These are phyloP conservation scores for Leccinum pallidistipes DNA, from an alignment of 1,284 basidiomycete genomes.

Conservation along the genomic window DNA sequence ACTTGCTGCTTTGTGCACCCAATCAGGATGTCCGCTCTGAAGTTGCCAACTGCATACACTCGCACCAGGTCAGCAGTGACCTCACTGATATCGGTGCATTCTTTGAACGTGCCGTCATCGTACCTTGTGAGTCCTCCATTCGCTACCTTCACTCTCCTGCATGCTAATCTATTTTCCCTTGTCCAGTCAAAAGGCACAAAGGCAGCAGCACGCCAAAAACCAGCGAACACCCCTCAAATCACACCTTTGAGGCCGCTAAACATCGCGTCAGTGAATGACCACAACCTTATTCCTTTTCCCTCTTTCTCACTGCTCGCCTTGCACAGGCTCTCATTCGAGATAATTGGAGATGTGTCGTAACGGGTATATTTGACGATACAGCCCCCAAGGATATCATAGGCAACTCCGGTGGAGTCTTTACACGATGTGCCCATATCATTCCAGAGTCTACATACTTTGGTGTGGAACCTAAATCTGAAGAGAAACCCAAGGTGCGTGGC, in stretches of 20 bases:
- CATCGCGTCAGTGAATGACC: not conserved
- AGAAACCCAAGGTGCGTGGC: not conserved
- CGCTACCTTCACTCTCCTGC: no score
- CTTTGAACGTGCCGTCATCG: constrained; percentile 5
- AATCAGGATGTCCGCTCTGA: no score
- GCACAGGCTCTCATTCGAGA: not conserved
- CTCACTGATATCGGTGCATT: not conserved
- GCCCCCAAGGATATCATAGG: not conserved
- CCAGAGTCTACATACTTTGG: not conserved
- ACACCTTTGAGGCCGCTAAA: not conserved
- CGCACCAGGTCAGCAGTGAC: not conserved
- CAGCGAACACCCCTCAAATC: no score
- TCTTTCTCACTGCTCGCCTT: not conserved
- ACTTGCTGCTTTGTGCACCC: no score
- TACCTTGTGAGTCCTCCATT: not conserved
- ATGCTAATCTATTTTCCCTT: no score
- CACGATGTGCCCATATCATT: not conserved
- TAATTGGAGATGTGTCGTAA: not conserved
- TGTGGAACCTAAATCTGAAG: not conserved
- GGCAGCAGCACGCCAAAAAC: not conserved
- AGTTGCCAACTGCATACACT: no score
- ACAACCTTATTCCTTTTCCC: not conserved
- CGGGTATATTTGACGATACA: not conserved
- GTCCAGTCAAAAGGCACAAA: not conserved
- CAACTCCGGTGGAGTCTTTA: not conserved